phyloP scores from a whole-genome alignment of 2,329 filamentous ascomycete species.

The Ophiocordyceps camponoti-floridani region DNA sequence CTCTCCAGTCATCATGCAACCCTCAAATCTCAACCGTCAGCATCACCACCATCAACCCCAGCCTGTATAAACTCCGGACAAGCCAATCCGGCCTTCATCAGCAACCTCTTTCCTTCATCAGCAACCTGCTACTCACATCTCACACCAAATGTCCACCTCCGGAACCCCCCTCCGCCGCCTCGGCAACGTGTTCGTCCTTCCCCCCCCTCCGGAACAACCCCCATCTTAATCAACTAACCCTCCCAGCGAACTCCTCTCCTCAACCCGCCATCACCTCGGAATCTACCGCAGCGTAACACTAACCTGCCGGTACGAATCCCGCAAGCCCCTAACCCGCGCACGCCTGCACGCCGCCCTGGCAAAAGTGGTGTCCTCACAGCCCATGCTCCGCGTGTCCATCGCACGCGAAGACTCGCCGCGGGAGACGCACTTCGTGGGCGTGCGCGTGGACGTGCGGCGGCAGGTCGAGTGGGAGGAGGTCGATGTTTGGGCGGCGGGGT shows the following conservation, averaged over 20 bases:
- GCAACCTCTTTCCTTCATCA: too few species aligned
- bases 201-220: too few species aligned
- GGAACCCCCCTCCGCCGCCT: too few species aligned
- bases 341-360: slow-evolving; percentile 15
- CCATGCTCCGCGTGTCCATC: slow-evolving; percentile 30
- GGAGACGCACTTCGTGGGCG: slow-evolving; percentile 18
- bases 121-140: too few species aligned
- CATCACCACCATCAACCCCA: too few species aligned
- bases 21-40: too few species aligned
- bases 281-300: slow-evolving; percentile 27
- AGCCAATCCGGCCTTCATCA: too few species aligned
- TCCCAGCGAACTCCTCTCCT: slow-evolving; percentile 28
- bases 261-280: slow-evolving; percentile 26
- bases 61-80: too few species aligned
- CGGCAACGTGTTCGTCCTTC: too few species aligned
- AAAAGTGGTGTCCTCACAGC: slow-evolving; percentile 22
- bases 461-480: slow-evolving; percentile 19
- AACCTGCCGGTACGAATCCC: slow-evolving; percentile 21
- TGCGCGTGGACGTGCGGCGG: slow-evolving; percentile 23
- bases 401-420: slow-evolving; percentile 17
- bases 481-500: slow-evolving; percentile 5
- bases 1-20: too few species aligned
- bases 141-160: too few species aligned
- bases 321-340: background rate
- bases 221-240: too few species aligned